A percentile compares a stretch with the other conserved stretches of the same genome.
Evolutionary conservation across 2,329 filamentous ascomycete species (phyloP).

Genomic region (Cercospora zeae-maydis): DNA sequence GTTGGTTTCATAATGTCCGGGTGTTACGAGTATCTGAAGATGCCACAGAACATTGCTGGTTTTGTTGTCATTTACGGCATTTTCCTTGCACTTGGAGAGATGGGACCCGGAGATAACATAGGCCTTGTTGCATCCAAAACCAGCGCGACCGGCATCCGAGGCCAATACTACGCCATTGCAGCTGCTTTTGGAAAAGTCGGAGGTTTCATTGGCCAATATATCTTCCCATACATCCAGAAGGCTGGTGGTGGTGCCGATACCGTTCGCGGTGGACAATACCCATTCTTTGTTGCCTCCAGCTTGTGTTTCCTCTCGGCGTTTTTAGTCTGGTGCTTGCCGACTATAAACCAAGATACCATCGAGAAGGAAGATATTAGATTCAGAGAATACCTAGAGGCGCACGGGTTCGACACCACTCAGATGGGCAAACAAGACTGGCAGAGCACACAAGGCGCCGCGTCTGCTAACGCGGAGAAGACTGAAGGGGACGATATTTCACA

Average conservation of each 20-base stretch:
- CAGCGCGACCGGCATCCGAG: conserved; percentile 77
- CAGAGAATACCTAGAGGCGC: conserved; percentile 64
- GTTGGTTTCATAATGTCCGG: conserved; percentile 89
- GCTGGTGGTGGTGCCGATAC: conserved; percentile 52
- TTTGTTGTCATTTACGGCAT: conserved; percentile 78
- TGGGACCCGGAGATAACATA: conserved; percentile 89
- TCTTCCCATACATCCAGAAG: conserved; percentile 63
- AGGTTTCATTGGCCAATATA: conserved; percentile 77
- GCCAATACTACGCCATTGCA: conserved; percentile 68
- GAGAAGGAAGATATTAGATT: conserved; percentile 72
- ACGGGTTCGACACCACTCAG: conserved; percentile 67
- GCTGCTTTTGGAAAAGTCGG: conserved; percentile 68
- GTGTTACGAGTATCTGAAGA: conserved; percentile 66
- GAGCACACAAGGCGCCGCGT: background rate
- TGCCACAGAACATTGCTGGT: conserved; percentile 63
- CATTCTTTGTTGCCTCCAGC: conserved; percentile 79
- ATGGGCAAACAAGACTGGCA: conserved; percentile 28
- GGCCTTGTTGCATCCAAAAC: conserved; percentile 83
- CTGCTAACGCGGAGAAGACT: conserved; percentile 1
- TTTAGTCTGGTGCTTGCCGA: conserved; percentile 66
- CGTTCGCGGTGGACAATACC: conserved; percentile 67
- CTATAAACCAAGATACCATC: conserved; percentile 81
- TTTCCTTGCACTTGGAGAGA: conserved; percentile 70
- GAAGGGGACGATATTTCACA: background rate
- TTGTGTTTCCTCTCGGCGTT: conserved; percentile 72